Conservation (phyloP, 2,329 filamentous ascomycete species). For the Ophiostoma perfectum region DNA sequence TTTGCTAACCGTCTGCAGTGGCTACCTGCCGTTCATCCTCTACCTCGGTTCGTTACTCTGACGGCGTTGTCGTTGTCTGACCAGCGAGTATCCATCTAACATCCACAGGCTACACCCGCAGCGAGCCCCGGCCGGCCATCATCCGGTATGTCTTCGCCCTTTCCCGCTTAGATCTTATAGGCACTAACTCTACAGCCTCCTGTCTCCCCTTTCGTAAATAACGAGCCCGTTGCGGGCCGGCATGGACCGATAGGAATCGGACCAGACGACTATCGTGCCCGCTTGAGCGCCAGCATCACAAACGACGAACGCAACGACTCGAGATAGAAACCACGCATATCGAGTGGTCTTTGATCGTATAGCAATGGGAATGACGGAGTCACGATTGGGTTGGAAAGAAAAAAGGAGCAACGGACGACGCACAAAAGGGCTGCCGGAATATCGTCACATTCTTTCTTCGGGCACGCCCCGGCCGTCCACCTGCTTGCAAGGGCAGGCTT, state of each 20-base stretch:
- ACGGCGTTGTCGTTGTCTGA: not conserved
- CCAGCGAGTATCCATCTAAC: not conserved
- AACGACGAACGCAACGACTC: not conserved
- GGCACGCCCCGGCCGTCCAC: not conserved
- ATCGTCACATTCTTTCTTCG: not conserved
- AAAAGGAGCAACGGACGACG: not conserved
- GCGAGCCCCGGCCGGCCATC: constrained; percentile 76
- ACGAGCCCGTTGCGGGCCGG: not conserved
- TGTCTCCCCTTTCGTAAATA: constrained; percentile 58
- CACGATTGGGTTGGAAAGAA: not conserved
- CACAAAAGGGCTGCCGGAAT: not conserved
- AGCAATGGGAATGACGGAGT: not conserved
- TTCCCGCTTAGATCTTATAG: too few species aligned
- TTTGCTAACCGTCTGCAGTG: constrained; percentile 52
- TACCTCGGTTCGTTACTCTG: constrained; percentile 69
- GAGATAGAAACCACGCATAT: too few species aligned
- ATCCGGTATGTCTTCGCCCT: constrained; percentile 44
- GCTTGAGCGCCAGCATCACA: not conserved
- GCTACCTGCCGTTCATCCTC: constrained; percentile 92
- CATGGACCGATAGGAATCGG: not conserved
- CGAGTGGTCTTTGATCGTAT: too few species aligned
- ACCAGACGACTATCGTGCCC: not conserved
- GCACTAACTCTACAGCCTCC: constrained; percentile 41
- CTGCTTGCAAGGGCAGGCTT: constrained; percentile 18
- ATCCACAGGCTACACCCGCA: constrained; percentile 79